phyloP scores from a whole-genome alignment of 169 alveolate genomes.

The Perkinsus marinus region DNA sequence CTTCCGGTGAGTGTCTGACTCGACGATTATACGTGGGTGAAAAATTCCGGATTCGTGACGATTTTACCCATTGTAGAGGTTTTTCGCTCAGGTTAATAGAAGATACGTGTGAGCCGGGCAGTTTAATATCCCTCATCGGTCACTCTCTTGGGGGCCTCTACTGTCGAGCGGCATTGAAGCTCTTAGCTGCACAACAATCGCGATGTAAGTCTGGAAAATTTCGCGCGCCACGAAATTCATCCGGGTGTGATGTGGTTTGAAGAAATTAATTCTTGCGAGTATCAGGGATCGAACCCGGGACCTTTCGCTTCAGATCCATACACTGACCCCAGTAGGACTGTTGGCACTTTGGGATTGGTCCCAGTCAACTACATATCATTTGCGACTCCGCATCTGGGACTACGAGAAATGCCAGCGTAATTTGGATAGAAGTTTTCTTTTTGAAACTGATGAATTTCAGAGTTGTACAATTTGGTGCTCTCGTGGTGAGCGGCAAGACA shows the following conservation, averaged over 20 bases:
- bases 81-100: neutral
- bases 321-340: neutral
- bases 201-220: neutral
- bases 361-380: neutral
- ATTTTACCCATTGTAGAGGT: neutral
- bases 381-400: neutral
- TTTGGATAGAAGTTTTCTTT: neutral
- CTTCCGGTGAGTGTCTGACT: neutral
- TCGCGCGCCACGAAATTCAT: neutral
- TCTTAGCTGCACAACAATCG: neutral
- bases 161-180: neutral
- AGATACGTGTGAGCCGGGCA: neutral
- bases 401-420: neutral
- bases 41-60: neutral
- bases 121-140: neutral
- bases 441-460: neutral
- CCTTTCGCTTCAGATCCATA: neutral
- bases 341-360: neutral
- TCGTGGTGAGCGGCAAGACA: neutral
- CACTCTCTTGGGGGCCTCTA: neutral
- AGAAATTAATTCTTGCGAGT: no score
- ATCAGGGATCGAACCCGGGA: neutral
- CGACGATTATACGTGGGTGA: neutral
- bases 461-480: neutral
- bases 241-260: no score